These are phyloP conservation scores for Lentinula edodes DNA, from an alignment of 768 basidiomycete species.

Conservation along the genomic window DNA sequence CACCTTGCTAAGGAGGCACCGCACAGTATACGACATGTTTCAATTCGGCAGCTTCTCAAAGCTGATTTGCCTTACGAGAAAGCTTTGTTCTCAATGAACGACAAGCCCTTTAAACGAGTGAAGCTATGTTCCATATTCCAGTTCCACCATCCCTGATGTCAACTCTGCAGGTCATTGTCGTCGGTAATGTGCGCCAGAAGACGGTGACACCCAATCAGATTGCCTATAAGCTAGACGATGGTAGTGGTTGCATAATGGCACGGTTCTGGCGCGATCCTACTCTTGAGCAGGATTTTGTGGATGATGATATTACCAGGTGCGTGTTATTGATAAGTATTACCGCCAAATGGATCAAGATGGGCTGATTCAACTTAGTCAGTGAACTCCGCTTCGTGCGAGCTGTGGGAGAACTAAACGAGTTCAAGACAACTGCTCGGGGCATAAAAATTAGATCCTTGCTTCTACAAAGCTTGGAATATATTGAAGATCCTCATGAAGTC, in stretches of 20 bases:
- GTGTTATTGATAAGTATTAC: not conserved
- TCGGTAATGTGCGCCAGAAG: not conserved
- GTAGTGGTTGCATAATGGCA: not conserved
- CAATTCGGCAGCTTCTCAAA: not conserved
- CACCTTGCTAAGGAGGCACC: not conserved
- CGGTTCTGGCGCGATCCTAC: not conserved
- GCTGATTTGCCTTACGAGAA: not conserved
- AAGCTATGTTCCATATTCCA: not conserved
- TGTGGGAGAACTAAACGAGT: slow-evolving; percentile 2
- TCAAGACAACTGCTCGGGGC: not conserved
- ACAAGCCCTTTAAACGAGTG: slow-evolving; percentile 14
- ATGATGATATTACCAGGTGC: not conserved
- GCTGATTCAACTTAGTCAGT: not conserved
- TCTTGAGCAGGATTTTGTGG: not conserved
- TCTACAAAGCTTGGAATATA: not conserved
- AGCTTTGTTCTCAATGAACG: slow-evolving; percentile 16
- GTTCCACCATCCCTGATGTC: too few species aligned
- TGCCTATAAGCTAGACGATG: slow-evolving; percentile 1
- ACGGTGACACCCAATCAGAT: not conserved
- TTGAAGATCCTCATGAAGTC: not conserved
- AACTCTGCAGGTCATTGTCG: not conserved
- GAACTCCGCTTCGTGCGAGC: slow-evolving; percentile 5
- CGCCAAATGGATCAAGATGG: not conserved
- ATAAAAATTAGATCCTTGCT: not conserved
- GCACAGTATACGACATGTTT: not conserved